Conservation (phyloP, 148 eudicot species). For the Diospyros kaki region DNA sequence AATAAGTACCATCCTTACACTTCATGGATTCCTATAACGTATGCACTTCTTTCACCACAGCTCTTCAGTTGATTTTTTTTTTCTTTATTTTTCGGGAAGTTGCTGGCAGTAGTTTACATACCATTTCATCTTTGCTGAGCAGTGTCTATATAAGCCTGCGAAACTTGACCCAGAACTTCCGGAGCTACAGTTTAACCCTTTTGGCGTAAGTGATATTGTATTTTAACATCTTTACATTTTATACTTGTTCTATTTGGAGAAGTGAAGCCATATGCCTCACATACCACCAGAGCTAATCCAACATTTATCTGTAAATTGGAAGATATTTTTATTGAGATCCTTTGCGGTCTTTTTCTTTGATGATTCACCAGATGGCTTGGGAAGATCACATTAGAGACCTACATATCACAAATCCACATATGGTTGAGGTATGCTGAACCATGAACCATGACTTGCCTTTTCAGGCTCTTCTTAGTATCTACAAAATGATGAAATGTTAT, state of each 20-base stretch:
- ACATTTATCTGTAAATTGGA: neutral
- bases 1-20: slow-evolving; percentile 93
- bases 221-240: neutral
- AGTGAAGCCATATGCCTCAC: neutral
- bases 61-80: neutral
- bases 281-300: neutral
- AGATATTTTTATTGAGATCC: neutral
- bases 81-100: neutral
- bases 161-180: slow-evolving; percentile 77
- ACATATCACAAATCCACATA: slow-evolving; percentile 88
- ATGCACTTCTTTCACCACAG: slow-evolving; percentile 18
- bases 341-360: neutral
- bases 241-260: neutral
- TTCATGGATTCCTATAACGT: slow-evolving; percentile 99
- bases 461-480: neutral
- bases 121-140: slow-evolving; percentile 20
- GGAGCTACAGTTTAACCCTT: slow-evolving; percentile 74
- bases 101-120: slow-evolving; percentile 1
- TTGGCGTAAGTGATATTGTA: slow-evolving; percentile 70
- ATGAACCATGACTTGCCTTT: neutral
- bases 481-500: neutral
- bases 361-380: slow-evolving; percentile 80
- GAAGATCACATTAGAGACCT: slow-evolving; percentile 91
- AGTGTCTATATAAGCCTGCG: slow-evolving; percentile 93
- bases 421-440: slow-evolving; percentile 71